Base-by-base conservation (phyloP, 495 filamentous ascomycete species). In the Staphylotrichum longicolle region DNA sequence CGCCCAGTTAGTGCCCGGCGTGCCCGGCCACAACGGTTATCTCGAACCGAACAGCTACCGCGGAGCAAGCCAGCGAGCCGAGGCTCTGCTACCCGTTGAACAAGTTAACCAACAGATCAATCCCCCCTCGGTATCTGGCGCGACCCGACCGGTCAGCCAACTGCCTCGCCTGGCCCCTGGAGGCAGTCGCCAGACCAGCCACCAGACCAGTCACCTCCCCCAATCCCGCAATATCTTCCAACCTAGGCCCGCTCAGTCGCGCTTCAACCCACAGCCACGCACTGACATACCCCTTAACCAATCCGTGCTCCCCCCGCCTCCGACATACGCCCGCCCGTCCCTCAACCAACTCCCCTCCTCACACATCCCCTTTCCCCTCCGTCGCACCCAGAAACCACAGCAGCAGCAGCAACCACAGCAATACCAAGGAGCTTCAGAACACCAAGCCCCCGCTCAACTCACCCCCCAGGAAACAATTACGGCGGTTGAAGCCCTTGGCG, bases 191-290 rank as follows among this genome's bases (percentile, higher is more conserved):
- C 0, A 20, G 35, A 3, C n/a, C 2, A 57, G 27, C 1, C 33
- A n/a, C 33, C 55, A 57, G 11, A 14, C 15, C 33, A 47, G 44
- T 9, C 14, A 40, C 1, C 46, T 58, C 7, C 33, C 45, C 5
- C 45, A 58, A 35, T 58, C 56, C 8, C 15, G 46, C n/a, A 58
- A 58, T 5, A 42, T 58, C 20, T 58, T 58, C 46, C 42, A 47
- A 4, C 56, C 34, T 20, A 42, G n/a, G 48, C 48, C 48, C 1
- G 34, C 37, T 5, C 35, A 34, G 14, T 32, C 52, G 20, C 37
- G 20, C 37, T n/a, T 27, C 51, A 53, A 39, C 14, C 39, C 9
- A 15, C 39, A 40, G 14, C 35, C 35, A 5, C 37, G 35, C n/a
- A 27, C 14, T 35, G 9, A 54, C 34, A 35, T 51, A 3, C 52